Base-by-base conservation (phyloP, 2,329 filamentous ascomycete genomes). In the Fusarium haematococcum region DNA sequence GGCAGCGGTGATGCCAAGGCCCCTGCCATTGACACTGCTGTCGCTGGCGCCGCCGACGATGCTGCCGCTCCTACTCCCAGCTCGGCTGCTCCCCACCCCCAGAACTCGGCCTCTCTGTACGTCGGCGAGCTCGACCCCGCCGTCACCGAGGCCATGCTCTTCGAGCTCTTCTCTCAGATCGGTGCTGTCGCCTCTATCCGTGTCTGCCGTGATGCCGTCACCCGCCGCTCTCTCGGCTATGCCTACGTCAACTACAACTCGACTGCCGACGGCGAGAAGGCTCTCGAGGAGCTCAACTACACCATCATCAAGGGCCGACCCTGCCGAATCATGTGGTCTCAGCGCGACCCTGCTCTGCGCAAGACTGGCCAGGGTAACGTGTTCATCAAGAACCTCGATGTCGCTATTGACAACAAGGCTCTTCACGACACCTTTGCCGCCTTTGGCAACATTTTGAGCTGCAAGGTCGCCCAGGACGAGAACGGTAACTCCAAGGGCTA, bases 171-270 rank as follows among this genome's bases (percentile, higher is more conserved):
- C 91, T 98, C 97, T 71, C 97, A 97, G 86, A 99, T 99, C 83
- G 97, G 97, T 80, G 96, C 97, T 82, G 97, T 99, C 81, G 97
- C 97, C 78, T 99, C 97, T 72, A 99, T 99, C 86, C 97, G 97
- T 91, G 97, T 99, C 84, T 99, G 97, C 91, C 97, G 97, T 87
- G 97, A 99, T 83, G 96, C 97, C 75, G 95, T 99, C 83, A 98
- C 97, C 82, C 95, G 97, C 84, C 96, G 97, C 86, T 99, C 97
- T 77, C 95, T 99, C 78, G 97, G 97, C 79, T 99, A 99, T 85
- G 97, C 97, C 85, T 99, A 99, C 86, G 97, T 99, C 87, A 99
- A 99, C 92, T 99, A 98, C 92, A 99, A 98, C 90, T 96, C 95
- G 85, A 97, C 95, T 73, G 85, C 91, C 74, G 97, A 99, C 84